Percentiles rank a stretch among this genome's conserved stretches.
phyloP scores from a whole-genome alignment of 176 grass and related monocot species.

The Alopecurus myosuroides region DNA sequence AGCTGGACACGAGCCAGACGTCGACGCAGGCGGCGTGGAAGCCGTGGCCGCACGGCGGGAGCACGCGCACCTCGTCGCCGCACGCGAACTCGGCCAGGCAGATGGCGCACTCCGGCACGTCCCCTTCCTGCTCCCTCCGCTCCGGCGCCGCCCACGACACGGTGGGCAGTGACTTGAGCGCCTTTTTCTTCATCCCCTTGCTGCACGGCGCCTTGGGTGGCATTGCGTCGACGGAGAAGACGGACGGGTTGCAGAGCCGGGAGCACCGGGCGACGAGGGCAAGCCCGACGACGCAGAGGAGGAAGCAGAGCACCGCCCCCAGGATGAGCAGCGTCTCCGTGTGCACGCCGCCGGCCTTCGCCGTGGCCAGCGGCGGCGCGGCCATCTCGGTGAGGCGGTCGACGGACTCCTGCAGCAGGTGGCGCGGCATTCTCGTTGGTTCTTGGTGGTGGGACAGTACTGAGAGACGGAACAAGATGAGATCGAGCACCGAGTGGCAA shows the following conservation, averaged over 20 bases:
- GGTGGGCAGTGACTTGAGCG: slow-evolving; percentile 49
- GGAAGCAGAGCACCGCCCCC: background rate
- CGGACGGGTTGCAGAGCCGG: slow-evolving; percentile 35
- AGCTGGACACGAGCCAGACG: slow-evolving; percentile 68
- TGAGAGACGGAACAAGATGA: no score
- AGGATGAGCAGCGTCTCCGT: slow-evolving; percentile 35
- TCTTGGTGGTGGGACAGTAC: no score
- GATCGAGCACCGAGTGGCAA: background rate
- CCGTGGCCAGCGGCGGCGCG: background rate
- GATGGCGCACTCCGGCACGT: slow-evolving; percentile 69
- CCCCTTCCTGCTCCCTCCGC: background rate
- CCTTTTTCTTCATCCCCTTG: slow-evolving; percentile 54
- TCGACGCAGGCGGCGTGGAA: slow-evolving; percentile 87
- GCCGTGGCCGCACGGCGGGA: slow-evolving; percentile 72
- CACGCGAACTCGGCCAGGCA: slow-evolving; percentile 67
- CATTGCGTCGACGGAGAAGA: slow-evolving; percentile 27
- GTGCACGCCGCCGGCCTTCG: slow-evolving; percentile 19
- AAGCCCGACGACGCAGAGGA: slow-evolving; percentile 63
- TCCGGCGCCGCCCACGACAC: slow-evolving; percentile 29
- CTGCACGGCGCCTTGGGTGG: background rate
- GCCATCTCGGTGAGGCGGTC: background rate
- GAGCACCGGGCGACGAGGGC: slow-evolving; percentile 63
- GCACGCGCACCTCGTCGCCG: slow-evolving; percentile 69
- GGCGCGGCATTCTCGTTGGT: slow-evolving; percentile 9
- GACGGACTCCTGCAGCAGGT: slow-evolving; percentile 1